Evolutionary conservation across 495 filamentous ascomycete genomes (phyloP).

Genomic region (Trichoderma orchidacearum): DNA sequence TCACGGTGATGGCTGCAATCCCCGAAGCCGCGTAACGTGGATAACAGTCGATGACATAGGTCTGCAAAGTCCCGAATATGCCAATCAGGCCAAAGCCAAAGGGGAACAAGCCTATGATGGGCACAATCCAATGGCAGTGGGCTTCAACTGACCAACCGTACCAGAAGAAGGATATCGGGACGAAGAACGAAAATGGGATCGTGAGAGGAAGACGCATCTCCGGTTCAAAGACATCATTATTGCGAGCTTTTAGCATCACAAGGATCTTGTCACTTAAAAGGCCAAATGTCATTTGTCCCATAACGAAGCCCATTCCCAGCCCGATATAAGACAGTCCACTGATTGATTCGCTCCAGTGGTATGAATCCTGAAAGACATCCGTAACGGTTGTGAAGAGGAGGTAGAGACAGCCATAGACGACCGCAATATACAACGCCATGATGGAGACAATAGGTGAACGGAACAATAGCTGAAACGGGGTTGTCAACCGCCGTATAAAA

Average conservation of each 20-base stretch:
- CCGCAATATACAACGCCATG: constrained; percentile 60
- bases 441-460: constrained; percentile 52
- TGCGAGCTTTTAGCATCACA: constrained; percentile 23
- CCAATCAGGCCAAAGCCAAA: constrained; percentile 39
- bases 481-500: constrained; percentile 29
- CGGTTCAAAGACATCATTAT: constrained; percentile 36
- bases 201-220: constrained; percentile 29
- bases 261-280: constrained; percentile 12
- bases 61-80: constrained; percentile 37
- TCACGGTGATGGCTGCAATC: constrained; percentile 40
- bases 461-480: constrained; percentile 42
- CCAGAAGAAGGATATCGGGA: constrained; percentile 32
- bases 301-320: constrained; percentile 28
- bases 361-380: constrained; percentile 40
- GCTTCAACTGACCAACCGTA: constrained; percentile 28
- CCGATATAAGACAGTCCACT: constrained; percentile 32
- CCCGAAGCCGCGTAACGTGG: constrained; percentile 45
- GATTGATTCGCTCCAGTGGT: constrained; percentile 23
- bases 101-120: constrained; percentile 35
- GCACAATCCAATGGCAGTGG: constrained; percentile 27
- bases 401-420: constrained; percentile 64
- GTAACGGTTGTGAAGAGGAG: constrained; percentile 64
- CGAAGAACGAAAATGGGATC: constrained; percentile 19
- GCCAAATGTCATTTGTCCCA: constrained; percentile 6
- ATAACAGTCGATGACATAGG: constrained; percentile 47